Base-by-base conservation (phyloP, 257 asterid species). In the Przewalskia tangutica region DNA sequence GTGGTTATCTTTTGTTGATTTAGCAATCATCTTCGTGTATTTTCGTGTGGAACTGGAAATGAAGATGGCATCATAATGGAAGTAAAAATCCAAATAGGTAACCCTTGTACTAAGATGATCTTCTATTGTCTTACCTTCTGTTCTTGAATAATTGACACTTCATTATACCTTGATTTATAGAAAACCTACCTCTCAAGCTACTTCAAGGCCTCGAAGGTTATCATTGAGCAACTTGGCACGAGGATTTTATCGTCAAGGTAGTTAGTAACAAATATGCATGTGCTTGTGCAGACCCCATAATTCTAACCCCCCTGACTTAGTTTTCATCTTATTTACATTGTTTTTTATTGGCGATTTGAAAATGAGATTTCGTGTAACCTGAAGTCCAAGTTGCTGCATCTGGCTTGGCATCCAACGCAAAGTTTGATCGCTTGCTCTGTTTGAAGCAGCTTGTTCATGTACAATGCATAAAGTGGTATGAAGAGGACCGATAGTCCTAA, bases 371-470 rank as follows among this genome's bases (percentile, higher is more conserved):
- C 98, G 27, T 93, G 92, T 53, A 98, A 97, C 84, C 91, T 89
- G 88, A 90, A 97, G 2, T 91, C 98, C 10, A 97, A 97, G 85
- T 91, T 97, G 84, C 97, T 97, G 83, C 98, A 94, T 88, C 84
- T 97, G 81, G 98, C 98, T 6, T 97, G 98, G 98, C 99, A 97
- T 77, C 99, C 99, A 67, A 83, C 96, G 18, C 98, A 97, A 83
- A 97, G 93, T 85, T 90, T 97, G 16, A 89, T 97, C 56, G 99
- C 99, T 42, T 94, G 98, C 88, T 98, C 99, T 81, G 97, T 97
- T 87, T 98, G 98, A 55, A 94, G 93, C 86, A 97, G 99, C 91
- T 82, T 97, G 97, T 97, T 93, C 86, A 94, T 97, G 99, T 97
- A 97, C 83, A 91, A 94, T 88, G 98, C 98, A 80, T 97, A 89